A percentile compares a stretch with the other conserved stretches of the same genome.
Evolutionary conservation across 2,329 filamentous ascomycete species (phyloP).

Genomic region (Sporothrix humicola): DNA sequence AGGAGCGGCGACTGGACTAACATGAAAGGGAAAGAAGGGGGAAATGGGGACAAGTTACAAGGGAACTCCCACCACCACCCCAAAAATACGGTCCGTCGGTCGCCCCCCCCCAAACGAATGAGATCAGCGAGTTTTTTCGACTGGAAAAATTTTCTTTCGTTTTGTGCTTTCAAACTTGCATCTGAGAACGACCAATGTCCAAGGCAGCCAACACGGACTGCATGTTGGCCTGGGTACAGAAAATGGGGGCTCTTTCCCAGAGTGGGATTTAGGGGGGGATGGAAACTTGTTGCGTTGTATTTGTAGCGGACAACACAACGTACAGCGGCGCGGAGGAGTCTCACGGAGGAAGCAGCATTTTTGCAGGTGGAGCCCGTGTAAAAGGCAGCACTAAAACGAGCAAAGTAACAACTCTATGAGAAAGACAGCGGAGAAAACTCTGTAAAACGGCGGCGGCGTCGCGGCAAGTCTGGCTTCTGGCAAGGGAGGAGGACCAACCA

Average conservation of each 20-base stretch:
- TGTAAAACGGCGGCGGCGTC: not conserved
- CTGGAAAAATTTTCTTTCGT: conserved; percentile 16
- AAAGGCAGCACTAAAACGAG: conserved; percentile 11
- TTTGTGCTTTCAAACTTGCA: not conserved
- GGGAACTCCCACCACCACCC: not conserved
- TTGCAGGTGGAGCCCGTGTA: conserved; percentile 1
- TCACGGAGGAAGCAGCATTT: not conserved
- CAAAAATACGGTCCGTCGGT: not conserved
- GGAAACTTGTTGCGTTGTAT: not conserved
- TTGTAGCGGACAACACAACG: not conserved
- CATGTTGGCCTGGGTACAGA: not conserved
- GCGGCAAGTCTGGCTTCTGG: not conserved
- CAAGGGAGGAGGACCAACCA: not conserved
- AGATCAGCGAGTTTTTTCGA: conserved; percentile 13
- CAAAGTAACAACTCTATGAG: not conserved
- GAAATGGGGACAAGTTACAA: not conserved
- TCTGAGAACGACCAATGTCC: not conserved
- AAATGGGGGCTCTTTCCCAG: not conserved
- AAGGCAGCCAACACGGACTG: conserved; percentile 23
- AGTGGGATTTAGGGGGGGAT: not conserved
- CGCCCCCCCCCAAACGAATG: not conserved
- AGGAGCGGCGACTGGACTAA: not conserved
- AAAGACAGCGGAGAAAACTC: not conserved
- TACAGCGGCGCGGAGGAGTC: not conserved
- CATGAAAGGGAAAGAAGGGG: not conserved